Conservation (phyloP, 257 asterid genomes). For the Ocimum tenuiflorum region DNA sequence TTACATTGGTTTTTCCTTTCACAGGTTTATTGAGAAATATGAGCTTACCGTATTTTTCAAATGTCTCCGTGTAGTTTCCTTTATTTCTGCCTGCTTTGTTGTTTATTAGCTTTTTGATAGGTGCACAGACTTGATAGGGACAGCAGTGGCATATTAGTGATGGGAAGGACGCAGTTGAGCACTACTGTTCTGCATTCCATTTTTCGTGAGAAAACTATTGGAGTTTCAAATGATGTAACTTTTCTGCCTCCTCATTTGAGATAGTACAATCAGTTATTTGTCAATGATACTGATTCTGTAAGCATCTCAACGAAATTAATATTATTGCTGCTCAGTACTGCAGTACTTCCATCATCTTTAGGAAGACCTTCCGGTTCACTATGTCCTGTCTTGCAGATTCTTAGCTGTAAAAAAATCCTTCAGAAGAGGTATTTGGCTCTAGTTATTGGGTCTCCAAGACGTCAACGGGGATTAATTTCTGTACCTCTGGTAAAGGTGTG, state of each 20-base stretch:
- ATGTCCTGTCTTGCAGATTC: constrained; percentile 33
- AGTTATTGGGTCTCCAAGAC: constrained; percentile 88
- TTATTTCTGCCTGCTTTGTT: constrained; percentile 23
- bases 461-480: constrained; percentile 55
- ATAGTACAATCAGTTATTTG: background rate
- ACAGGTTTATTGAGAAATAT: background rate
- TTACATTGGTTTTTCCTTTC: too few species aligned
- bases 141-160: constrained; percentile 87
- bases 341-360: background rate
- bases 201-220: constrained; percentile 81
- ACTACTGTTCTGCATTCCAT: constrained; percentile 75
- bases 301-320: background rate
- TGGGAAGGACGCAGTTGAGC: constrained; percentile 90
- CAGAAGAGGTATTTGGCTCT: constrained; percentile 86
- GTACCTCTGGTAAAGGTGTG: constrained; percentile 73
- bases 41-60: background rate
- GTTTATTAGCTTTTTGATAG: constrained; percentile 52
- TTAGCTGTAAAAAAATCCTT: constrained; percentile 38
- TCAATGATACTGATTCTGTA: background rate
- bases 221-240: constrained; percentile 46
- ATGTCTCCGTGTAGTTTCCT: background rate
- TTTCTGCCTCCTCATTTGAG: background rate
- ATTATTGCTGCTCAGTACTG: background rate
- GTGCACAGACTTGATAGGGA: constrained; percentile 97
- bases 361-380: constrained; percentile 10